Conservation (phyloP, 495 filamentous ascomycete genomes). For the Penicillium arizonense region DNA sequence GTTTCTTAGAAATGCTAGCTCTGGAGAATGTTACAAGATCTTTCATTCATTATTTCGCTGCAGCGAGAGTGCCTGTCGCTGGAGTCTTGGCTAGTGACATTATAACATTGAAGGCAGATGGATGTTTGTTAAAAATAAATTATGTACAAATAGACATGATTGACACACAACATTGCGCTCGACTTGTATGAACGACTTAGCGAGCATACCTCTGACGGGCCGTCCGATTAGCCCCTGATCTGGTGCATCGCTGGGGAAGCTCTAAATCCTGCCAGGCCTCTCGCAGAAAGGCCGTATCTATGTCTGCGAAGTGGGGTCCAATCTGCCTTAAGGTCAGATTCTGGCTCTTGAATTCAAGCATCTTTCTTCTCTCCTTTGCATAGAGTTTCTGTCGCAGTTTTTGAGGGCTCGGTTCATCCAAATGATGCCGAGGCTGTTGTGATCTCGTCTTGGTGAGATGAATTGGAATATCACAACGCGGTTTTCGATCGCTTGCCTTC, state of each 20-base stretch:
- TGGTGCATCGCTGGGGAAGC: constrained; percentile 11
- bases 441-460: background rate
- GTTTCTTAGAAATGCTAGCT: background rate
- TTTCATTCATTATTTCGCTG: background rate
- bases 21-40: background rate
- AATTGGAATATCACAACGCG: background rate
- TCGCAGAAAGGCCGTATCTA: constrained; percentile 9
- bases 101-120: background rate
- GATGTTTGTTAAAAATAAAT: background rate
- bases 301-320: constrained; percentile 6
- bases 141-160: too few relatives aligned
- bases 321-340: constrained; percentile 3
- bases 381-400: background rate
- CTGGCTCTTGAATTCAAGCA: constrained; percentile 1
- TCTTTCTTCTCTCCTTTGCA: background rate
- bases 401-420: background rate
- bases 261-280: constrained; percentile 8
- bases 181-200: too few relatives aligned
- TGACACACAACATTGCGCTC: too few relatives aligned
- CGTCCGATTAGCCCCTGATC: constrained; percentile 7
- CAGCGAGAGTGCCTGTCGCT: background rate
- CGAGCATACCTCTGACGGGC: too few relatives aligned
- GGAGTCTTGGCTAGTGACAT: background rate
- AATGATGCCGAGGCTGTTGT: too few relatives aligned
- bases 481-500: background rate